These are phyloP conservation scores for Suhomyces panamericanus DNA, from an alignment of 1,139 yeast genomes.

Conservation along the genomic window DNA sequence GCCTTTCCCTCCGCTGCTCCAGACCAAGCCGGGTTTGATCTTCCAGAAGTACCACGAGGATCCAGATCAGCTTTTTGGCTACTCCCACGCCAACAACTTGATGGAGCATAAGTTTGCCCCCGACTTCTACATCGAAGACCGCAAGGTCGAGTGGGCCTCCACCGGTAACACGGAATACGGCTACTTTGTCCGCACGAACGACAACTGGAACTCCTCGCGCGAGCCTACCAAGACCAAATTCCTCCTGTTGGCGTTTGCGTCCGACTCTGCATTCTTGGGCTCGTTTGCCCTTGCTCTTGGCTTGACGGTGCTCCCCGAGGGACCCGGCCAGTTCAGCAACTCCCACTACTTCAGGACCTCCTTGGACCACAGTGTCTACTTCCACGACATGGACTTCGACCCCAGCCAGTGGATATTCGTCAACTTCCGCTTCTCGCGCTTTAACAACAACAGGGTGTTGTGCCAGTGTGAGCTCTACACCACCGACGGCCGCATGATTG, in stretches of 20 bases:
- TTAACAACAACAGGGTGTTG: constrained; percentile 38
- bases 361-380: constrained; percentile 42
- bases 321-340: constrained; percentile 4
- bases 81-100: constrained; percentile 35
- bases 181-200: constrained; percentile 35
- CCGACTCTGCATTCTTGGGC: constrained; percentile 29
- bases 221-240: constrained; percentile 24
- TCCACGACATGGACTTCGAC: constrained; percentile 39
- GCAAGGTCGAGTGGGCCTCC: constrained; percentile 19
- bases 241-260: constrained; percentile 23
- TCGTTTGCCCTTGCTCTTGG: constrained; percentile 30
- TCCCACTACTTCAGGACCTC: constrained; percentile 38
- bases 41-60: constrained; percentile 35
- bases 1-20: constrained; percentile 33
- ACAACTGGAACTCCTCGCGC: constrained; percentile 27
- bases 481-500: constrained; percentile 31
- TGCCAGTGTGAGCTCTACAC: constrained; percentile 31
- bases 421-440: constrained; percentile 36
- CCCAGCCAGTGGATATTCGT: constrained; percentile 42
- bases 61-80: constrained; percentile 27
- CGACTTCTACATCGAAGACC: constrained; percentile 24
- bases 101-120: constrained; percentile 33
- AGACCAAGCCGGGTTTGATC: constrained; percentile 30
- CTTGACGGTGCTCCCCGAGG: constrained; percentile 15
- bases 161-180: constrained; percentile 37